Conservation (phyloP, 148 eudicot genomes). For the Linanthus parryae region DNA sequence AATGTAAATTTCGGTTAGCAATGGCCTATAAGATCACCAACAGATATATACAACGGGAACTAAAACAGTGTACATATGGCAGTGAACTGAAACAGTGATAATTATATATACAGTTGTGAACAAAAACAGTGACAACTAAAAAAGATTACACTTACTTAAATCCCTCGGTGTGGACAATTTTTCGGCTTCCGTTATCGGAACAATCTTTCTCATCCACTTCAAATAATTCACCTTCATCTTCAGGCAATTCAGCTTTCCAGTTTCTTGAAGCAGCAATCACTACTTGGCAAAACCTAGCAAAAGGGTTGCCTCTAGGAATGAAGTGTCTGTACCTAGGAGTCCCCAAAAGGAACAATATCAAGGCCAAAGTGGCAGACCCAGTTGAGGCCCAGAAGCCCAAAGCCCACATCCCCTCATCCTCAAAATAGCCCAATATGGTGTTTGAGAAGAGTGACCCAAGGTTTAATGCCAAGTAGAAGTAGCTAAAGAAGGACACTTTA, state of each 20-base stretch:
- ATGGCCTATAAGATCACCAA: too few species aligned
- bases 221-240: conserved; percentile 30
- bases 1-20: too few species aligned
- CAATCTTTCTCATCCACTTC: conserved; percentile 31
- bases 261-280: conserved; percentile 65
- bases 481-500: conserved; percentile 80
- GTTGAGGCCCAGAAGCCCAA: conserved; percentile 80
- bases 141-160: conserved; percentile 44
- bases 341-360: conserved; percentile 56
- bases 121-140: not conserved
- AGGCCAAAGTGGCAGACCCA: conserved; percentile 58
- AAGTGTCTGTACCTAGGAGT: conserved; percentile 68
- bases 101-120: too few species aligned
- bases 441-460: conserved; percentile 79
- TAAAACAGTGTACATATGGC: too few species aligned
- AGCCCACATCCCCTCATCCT: conserved; percentile 80
- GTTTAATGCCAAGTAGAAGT: conserved; percentile 74
- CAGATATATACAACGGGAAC: too few species aligned
- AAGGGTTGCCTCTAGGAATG: conserved; percentile 73
- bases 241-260: conserved; percentile 30
- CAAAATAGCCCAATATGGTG: conserved; percentile 67
- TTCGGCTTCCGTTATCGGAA: conserved; percentile 31
- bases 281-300: conserved; percentile 71
- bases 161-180: conserved; percentile 63
- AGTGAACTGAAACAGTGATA: too few species aligned